These are phyloP conservation scores for Hypseocharis bilobata DNA, from an alignment of 441 rosid genomes.

Conservation along the genomic window DNA sequence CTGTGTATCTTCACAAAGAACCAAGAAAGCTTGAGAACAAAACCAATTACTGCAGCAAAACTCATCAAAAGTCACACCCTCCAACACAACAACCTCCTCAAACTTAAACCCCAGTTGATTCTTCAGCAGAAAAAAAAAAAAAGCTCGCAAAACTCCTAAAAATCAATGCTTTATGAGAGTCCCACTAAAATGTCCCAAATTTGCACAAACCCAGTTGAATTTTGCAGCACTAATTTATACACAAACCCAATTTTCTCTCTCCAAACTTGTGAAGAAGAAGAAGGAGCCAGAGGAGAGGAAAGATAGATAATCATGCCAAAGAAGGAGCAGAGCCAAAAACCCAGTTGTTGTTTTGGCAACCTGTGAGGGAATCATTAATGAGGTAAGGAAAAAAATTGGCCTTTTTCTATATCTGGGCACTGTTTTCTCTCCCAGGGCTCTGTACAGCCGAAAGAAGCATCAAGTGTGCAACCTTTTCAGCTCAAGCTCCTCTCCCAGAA, in stretches of 20 bases:
- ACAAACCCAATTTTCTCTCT: no score
- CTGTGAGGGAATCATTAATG: constrained; percentile 47
- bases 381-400: constrained; percentile 32
- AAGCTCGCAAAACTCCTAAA: constrained; percentile 24
- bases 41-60: constrained; percentile 37
- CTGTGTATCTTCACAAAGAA: constrained; percentile 29
- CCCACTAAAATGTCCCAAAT: constrained; percentile 14
- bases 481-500: constrained; percentile 21
- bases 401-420: constrained; percentile 26
- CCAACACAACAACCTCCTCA: constrained; percentile 8
- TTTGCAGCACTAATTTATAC: no score
- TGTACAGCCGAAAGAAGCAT: constrained; percentile 33
- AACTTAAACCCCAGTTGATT: constrained; percentile 10
- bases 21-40: constrained; percentile 31
- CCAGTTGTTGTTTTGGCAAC: constrained; percentile 35
- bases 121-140: constrained; percentile 15
- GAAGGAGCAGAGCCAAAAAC: constrained; percentile 37
- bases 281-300: constrained; percentile 14
- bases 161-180: constrained; percentile 17
- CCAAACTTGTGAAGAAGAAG: constrained; percentile 22
- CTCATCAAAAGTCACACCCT: constrained; percentile 35
- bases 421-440: constrained; percentile 25
- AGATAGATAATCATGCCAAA: constrained; percentile 41
- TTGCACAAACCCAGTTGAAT: constrained; percentile 19
- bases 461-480: constrained; percentile 37